Evolutionary conservation across 1,139 yeast species (phyloP), one percentile per base, ranked within the genome.

Genomic region (Tardiomyces depauwii): DNA sequence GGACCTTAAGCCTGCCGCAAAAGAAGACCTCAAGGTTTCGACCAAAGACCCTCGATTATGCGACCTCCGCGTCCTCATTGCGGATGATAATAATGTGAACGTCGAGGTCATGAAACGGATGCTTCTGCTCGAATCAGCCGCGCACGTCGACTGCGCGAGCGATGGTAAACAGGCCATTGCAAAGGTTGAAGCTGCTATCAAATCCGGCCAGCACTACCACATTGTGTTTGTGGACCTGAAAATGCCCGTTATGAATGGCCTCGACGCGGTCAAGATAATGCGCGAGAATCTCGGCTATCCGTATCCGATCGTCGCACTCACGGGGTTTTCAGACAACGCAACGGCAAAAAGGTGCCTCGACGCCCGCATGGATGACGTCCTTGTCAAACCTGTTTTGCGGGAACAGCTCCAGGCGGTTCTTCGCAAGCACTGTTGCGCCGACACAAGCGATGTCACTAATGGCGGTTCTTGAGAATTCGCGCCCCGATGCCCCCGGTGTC

Each of bases 211-310:
- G 6, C 58, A 55, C 41, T 87, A 73, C 61, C 91, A 85, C 57
- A 66, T 91, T 46, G 77, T 91, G 7, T 84, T 91, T 59, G 89
- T 91, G 97, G 98, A 91, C 65, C 87, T 91, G 45, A 96, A 88
- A 63, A 91, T 91, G 98, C 98, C 97, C 2, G 80, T 77, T 55
- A 73, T 86, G 54, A 95, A 88, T 62, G 98, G 98, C 1, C 66
- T 89, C 41, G 71, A 78, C 30, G 95, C 97, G 1, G 86, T 96
- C 0, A 76, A 71, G 55, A 70, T 75, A 61, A 84, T 91, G 41
- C 72, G 96, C 44, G 67, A 74, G 28, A 79, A 81, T 44, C 65
- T 85, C 47, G 73, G 76, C 2, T 88, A 76, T 60, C 67, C 68
- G 0, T 74, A 76, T 23, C 96, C 96, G 0, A 88, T 91, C 49